Evolutionary conservation across 306 rosid genomes (phyloP), one percentile per base, ranked within the genome.

Genomic region (Astragalus glycyphyllos): DNA sequence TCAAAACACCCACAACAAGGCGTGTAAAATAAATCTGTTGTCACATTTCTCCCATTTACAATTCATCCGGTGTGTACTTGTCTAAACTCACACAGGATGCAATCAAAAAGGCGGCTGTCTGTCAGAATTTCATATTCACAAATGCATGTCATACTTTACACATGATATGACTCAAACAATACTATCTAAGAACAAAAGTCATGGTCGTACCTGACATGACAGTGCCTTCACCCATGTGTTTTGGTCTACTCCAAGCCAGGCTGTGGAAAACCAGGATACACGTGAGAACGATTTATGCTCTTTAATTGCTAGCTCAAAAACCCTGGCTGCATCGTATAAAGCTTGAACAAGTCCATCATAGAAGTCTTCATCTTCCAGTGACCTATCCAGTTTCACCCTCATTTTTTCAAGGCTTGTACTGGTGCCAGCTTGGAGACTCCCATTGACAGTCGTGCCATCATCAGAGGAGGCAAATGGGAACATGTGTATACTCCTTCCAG

Each of bases 241-340:
- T 85, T 82, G 92, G 82, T 94, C 99, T 61, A 81, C 78, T 51
- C 96, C 97, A 86, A 89, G 80, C 99, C 95, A 94, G 57, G 97
- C 84, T 26, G 95, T 83, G 55, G 96, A 79, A 79, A 94, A 85
- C 99, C 97, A 91, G 49, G 83, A 74, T 11, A 50, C 78, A 45
- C 77, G 81, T 15, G 92, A 80, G 69, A 72, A 75, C 5, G 94
- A 77, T 44, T 81, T 82, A 38, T 83, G 90, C 66, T 89, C 97
- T 82, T 91, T 91, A 56, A 94, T 78, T 67, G 92, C 95, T 41
- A 94, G 79, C 83, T 91, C 99, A 75, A 89, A 94, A 80, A 86
- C 91, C 80, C 99, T 89, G 74, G 97, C 88, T 14, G 96, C 89
- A 59, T 94, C 99, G 76, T 91, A 88, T 62, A 94, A 80, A 74